phyloP scores from a whole-genome alignment of 352 stramenopile genomes.

The Achlya hypogyna region DNA sequence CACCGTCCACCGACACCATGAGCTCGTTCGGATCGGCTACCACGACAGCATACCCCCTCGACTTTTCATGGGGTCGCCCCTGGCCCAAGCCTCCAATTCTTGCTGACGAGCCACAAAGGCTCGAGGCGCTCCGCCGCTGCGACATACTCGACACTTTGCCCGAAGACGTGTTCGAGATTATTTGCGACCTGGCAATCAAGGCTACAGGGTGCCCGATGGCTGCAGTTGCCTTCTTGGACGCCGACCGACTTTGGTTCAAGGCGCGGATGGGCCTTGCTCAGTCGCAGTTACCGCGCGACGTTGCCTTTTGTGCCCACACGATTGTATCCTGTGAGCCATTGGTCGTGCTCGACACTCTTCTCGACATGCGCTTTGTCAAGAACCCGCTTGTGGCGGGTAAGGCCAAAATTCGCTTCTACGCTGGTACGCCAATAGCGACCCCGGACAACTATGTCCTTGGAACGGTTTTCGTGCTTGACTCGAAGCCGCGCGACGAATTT shows the following conservation, averaged over 20 bases:
- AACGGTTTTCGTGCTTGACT: constrained; percentile 82
- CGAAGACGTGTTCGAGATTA: constrained; percentile 19
- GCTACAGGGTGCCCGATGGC: constrained; percentile 13
- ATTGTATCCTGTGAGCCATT: neutral
- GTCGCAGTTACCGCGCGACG: constrained; percentile 8
- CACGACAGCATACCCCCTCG: neutral
- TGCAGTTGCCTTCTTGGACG: constrained; percentile 13
- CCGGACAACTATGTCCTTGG: constrained; percentile 69
- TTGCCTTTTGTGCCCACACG: constrained; percentile 16
- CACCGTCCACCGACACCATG: neutral
- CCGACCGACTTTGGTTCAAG: constrained; percentile 17
- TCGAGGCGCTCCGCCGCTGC: constrained; percentile 5
- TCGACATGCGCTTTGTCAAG: constrained; percentile 5
- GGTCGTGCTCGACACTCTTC: constrained; percentile 5
- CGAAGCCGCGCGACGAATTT: constrained; percentile 24
- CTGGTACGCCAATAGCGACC: constrained; percentile 23
- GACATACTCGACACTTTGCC: constrained; percentile 16
- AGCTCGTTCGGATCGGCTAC: neutral
- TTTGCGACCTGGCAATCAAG: constrained; percentile 18
- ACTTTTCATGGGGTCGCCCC: constrained; percentile 14
- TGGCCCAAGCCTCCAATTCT: constrained; percentile 15
- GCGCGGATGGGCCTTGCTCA: constrained; percentile 16
- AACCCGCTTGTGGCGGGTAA: constrained; percentile 16
- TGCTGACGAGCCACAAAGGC: neutral
- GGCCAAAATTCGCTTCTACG: constrained; percentile 16